phyloP scores from a whole-genome alignment of 2,329 filamentous ascomycete genomes.

The Arthrobotrys sphaeroides region DNA sequence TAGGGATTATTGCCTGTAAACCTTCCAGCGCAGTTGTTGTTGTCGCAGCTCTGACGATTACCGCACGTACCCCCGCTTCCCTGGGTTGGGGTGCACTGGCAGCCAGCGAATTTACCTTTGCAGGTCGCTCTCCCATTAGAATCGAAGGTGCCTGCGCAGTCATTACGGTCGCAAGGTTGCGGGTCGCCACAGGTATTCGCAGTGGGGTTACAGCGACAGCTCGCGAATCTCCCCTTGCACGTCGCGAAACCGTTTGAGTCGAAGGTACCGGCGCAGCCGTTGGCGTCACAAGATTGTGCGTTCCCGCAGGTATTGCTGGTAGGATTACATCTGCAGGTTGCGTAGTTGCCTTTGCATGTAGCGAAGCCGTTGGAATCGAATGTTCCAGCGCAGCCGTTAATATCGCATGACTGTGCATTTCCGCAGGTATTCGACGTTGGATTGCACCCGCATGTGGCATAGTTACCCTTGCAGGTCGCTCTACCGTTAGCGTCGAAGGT shows the following conservation, averaged over 20 bases:
- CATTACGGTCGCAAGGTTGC: not conserved
- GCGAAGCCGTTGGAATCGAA: not conserved
- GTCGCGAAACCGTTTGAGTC: not conserved
- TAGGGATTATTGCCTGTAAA: not conserved
- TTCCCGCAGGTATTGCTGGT: not conserved
- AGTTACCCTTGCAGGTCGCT: not conserved
- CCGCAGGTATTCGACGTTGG: not conserved
- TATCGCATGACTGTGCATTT: not conserved
- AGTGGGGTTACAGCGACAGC: not conserved
- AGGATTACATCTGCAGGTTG: not conserved
- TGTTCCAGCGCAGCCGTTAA: not conserved
- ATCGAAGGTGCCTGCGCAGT: constrained; percentile 13
- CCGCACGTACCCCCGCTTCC: constrained; percentile 10
- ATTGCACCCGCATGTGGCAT: not conserved
- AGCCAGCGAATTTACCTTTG: constrained; percentile 14
- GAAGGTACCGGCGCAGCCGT: constrained; percentile 6
- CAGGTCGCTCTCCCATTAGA: constrained; percentile 8
- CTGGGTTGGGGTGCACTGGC: constrained; percentile 4
- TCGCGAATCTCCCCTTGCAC: not conserved
- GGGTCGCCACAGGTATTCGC: constrained; percentile 11
- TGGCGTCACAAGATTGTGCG: not conserved
- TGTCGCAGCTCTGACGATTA: constrained; percentile 16
- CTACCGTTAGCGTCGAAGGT: constrained; percentile 8
- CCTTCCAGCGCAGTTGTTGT: not conserved
- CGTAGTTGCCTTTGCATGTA: constrained; percentile 20